phyloP scores from a whole-genome alignment of 768 basidiomycete genomes.

The Gyrodon lividus region DNA sequence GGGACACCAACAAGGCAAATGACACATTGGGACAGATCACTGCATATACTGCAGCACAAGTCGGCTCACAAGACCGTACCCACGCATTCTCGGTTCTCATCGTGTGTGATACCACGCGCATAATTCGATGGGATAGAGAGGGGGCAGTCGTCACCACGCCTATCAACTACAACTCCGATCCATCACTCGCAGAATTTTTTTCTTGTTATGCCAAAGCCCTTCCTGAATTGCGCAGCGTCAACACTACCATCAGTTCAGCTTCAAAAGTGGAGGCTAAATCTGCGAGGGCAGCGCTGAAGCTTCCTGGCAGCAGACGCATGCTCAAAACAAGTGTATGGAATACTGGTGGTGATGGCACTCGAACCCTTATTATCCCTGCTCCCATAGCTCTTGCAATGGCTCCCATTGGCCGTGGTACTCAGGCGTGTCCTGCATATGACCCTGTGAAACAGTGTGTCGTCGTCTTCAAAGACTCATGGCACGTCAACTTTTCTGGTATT shows the following conservation, averaged over 20 bases:
- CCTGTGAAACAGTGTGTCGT: background rate
- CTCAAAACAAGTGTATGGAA: background rate
- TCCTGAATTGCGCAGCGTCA: constrained; percentile 18
- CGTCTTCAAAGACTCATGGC: background rate
- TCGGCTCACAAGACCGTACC: constrained; percentile 27
- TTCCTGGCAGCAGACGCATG: background rate
- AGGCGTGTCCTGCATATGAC: background rate
- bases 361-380: background rate
- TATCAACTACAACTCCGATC: constrained; percentile 20
- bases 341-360: background rate
- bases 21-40: constrained; percentile 24
- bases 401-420: background rate
- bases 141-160: constrained; percentile 26
- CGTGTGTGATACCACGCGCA: constrained; percentile 18
- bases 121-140: constrained; percentile 35
- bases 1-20: background rate
- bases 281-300: background rate
- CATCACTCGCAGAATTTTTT: constrained; percentile 20
- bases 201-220: constrained; percentile 19
- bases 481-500: background rate
- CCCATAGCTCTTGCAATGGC: background rate
- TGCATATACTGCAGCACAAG: constrained; percentile 20
- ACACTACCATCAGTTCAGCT: constrained; percentile 9
- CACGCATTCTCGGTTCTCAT: constrained; percentile 31
- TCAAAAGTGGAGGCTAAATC: background rate